Base-by-base conservation (phyloP, 2,329 filamentous ascomycete species). In the Verruconis gallopava region DNA sequence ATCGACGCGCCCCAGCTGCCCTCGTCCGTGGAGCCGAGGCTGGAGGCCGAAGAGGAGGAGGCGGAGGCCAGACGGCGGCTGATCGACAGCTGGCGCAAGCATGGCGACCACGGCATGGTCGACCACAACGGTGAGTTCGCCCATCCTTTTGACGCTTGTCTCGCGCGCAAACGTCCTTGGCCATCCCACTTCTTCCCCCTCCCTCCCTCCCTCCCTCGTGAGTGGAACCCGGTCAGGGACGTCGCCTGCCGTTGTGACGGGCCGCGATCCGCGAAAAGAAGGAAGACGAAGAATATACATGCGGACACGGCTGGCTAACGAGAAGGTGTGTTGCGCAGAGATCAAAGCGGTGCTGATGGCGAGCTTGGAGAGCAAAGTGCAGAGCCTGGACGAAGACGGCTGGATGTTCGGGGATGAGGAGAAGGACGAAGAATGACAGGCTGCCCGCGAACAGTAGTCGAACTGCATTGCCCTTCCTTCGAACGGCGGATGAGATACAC, bases 351-450 rank as follows among this genome's bases (percentile, higher is more conserved):
- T 37, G 12, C 35, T 43, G 41, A 38, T 17, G 3, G 19, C 21
- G 41, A 39, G 32, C 6, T 28, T 39, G 28, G 18, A 39, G 22
- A 17, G 34, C 3, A 36, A 42, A 9, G 25, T 40, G 17, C 17
- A 14, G 12, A 40, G 37, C 30, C n/a, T 93, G 38, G 73, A 82
- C 17, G 82, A 91, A 39, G 86, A 94, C 54, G 82, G 79, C 52
- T 94, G 86, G 86, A 93, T 93, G 79, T 93, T 82, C 61, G 84
- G 88, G 57, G 67, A 74, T 2, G 81, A 85, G 19, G 37, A 44
- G 37, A 18, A 36, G 14, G 33, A 13, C 13, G 11, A 11, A 13
- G 25, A 30, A 30, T 11, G 14, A 30, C 25, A 30, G 11, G 25
- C 13, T 30, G 25, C 25, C 13, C 13, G 25, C 11, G 11, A 13